Evolutionary conservation across 768 basidiomycete species (phyloP), one percentile per base, ranked within the genome.

Genomic region (Auricularia sp.): DNA sequence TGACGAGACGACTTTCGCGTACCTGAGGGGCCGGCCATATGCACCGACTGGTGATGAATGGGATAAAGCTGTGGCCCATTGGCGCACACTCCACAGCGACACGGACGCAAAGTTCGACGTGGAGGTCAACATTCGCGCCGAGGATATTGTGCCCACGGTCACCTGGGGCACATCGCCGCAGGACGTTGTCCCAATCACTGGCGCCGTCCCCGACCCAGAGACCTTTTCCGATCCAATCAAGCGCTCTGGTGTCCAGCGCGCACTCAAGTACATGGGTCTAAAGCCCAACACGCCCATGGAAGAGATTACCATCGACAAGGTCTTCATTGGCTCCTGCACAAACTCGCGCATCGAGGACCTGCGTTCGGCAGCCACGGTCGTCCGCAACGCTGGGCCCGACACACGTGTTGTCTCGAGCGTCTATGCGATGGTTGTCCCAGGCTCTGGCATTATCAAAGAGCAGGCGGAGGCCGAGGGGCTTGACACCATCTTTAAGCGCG

Each of bases 151-250:
- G 65, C 93, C 93, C 18, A 94, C 92, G 36, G 83, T 94, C 66
- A 92, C 92, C 36, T 95, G 93, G 93, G 93, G 93, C 59, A 95
- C 91, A 1, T 92, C 90, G 21, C 93, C 93, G 63, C 90, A 95
- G 72, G 93, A 95, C 71, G 87, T 88, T 39, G 86, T 87, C 60
- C 79, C 90, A 21, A 94, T 95, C 72, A 90, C 86, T 23, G 91
- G 91, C 65, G 74, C 75, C 53, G 90, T 94, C 36, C 93, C 93
- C 12, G 84, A 90, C 71, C 93, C 92, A 2, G 74, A 81, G 11
- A 79, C 76, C 29, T 86, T 91, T 65, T 70, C 80, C 1, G 88
- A 91, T 70, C 76, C 83, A 1, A 81, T 78, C 54, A 87, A 86
- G 74, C 85, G 84, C 64, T 80, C 82, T 7, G 86, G 88, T 53